Evolutionary conservation across 768 basidiomycete genomes (phyloP).

Genomic region (Amanita subjunquillea): DNA sequence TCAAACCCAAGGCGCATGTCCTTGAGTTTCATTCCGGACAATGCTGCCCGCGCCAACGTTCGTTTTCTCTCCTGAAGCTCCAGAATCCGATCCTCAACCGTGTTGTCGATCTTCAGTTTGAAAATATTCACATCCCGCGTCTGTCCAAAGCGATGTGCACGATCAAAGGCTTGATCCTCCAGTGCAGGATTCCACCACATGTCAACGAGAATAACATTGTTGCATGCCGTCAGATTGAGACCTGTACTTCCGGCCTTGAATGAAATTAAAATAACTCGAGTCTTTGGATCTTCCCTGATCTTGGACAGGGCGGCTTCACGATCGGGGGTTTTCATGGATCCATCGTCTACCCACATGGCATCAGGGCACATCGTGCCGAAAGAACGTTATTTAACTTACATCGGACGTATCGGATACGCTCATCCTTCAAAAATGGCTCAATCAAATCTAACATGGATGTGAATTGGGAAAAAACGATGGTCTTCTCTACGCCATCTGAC

Average conservation of each 20-base stretch:
- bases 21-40: conserved; percentile 85
- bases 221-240: conserved; percentile 89
- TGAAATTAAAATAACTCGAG: conserved; percentile 81
- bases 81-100: conserved; percentile 84
- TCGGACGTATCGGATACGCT: conserved; percentile 65
- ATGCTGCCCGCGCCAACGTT: conserved; percentile 68
- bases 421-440: conserved; percentile 69
- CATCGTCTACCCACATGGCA: conserved; percentile 61
- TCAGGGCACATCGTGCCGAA: conserved; percentile 2
- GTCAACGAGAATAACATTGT: conserved; percentile 89
- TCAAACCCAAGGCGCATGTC: conserved; percentile 75
- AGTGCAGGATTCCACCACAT: conserved; percentile 94
- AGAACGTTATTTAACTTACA: conserved; percentile 50
- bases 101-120: conserved; percentile 79
- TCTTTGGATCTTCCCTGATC: conserved; percentile 50
- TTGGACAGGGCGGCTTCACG: conserved; percentile 66
- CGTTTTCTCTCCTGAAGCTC: conserved; percentile 93
- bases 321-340: conserved; percentile 68
- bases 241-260: conserved; percentile 97
- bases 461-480: conserved; percentile 93
- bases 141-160: conserved; percentile 87
- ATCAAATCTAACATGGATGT: conserved; percentile 82
- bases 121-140: conserved; percentile 78
- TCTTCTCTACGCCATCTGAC: conserved; percentile 66
- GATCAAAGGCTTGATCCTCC: conserved; percentile 92